Evolutionary conservation across 805 yeast genomes (phyloP).

Genomic region (Henningerozyma blattae): DNA sequence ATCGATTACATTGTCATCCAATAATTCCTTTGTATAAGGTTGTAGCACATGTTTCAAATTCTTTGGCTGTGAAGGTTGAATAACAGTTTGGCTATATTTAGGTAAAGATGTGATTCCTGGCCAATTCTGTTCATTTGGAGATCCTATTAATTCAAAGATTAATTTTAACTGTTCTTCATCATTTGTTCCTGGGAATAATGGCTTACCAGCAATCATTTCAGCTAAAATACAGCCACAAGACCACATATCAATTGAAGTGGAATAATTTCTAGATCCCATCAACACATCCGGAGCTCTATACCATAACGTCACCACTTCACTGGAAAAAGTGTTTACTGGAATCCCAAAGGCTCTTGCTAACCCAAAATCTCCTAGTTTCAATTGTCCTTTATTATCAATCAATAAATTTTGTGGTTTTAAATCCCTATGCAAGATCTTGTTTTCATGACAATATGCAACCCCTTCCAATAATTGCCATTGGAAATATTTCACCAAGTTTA

Average conservation of each 20-base stretch:
- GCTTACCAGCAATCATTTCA: slow-evolving; percentile 49
- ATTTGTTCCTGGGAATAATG: slow-evolving; percentile 85
- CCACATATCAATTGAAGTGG: slow-evolving; percentile 98
- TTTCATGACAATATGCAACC: slow-evolving; percentile 85
- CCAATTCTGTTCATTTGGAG: slow-evolving; percentile 90
- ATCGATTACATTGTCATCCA: slow-evolving; percentile 22
- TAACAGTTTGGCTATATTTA: slow-evolving; percentile 82
- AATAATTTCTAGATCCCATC: slow-evolving; percentile 92
- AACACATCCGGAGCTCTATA: slow-evolving; percentile 93
- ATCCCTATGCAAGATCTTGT: slow-evolving; percentile 89
- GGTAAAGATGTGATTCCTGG: slow-evolving; percentile 87
- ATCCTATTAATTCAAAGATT: slow-evolving; percentile 84
- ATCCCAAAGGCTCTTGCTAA: slow-evolving; percentile 96
- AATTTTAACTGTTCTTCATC: slow-evolving; percentile 95
- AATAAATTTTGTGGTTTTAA: slow-evolving; percentile 92
- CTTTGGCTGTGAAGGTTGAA: slow-evolving; percentile 82
- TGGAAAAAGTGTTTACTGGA: slow-evolving; percentile 92
- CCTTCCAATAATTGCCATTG: slow-evolving; percentile 89
- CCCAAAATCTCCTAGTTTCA: slow-evolving; percentile 88
- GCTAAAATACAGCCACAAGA: slow-evolving; percentile 71
- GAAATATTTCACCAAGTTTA: slow-evolving; percentile 69
- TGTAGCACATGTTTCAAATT: slow-evolving; percentile 34
- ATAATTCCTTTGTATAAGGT: slow-evolving; percentile 14
- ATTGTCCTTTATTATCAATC: slow-evolving; percentile 89
- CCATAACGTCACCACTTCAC: slow-evolving; percentile 97